phyloP scores from a whole-genome alignment of 352 stramenopile species.

The Pythium rhizo-oryzae region DNA sequence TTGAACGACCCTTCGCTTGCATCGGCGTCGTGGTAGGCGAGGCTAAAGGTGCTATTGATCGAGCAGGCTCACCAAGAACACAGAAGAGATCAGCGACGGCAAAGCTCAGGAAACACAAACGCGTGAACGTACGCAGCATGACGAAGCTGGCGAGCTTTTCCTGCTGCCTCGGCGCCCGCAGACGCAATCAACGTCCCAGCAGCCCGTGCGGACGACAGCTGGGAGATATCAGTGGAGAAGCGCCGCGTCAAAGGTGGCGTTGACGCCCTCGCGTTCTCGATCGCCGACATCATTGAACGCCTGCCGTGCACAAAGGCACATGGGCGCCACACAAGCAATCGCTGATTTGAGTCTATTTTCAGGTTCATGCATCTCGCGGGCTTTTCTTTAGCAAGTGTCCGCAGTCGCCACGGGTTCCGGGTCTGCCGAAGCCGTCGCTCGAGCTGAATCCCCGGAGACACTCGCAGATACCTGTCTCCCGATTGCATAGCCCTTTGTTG shows the following conservation, averaged over 20 bases:
- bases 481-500: constrained; percentile 88
- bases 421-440: constrained; percentile 64
- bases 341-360: constrained; percentile 28
- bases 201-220: constrained; percentile 9
- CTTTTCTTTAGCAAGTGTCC: constrained; percentile 36
- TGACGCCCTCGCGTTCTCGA: background rate
- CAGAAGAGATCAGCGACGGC: background rate
- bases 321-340: background rate
- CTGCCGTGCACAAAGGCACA: background rate
- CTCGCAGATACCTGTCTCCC: constrained; percentile 45
- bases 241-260: constrained; percentile 3
- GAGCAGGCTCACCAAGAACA: background rate
- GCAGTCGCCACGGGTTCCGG: constrained; percentile 66
- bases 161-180: constrained; percentile 22
- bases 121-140: constrained; percentile 24
- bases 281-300: constrained; percentile 1
- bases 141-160: constrained; percentile 31
- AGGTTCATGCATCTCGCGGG: constrained; percentile 14
- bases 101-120: background rate
- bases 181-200: constrained; percentile 8
- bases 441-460: constrained; percentile 55
- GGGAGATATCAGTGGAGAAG: constrained; percentile 13
- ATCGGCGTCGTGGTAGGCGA: constrained; percentile 21
- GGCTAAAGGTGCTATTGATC: constrained; percentile 24
- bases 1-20: constrained; percentile 17